Percentiles rank a stretch among this genome's conserved stretches.
Evolutionary conservation across 2,329 filamentous ascomycete species (phyloP).

Genomic region (Phyllosticta capitalensis): DNA sequence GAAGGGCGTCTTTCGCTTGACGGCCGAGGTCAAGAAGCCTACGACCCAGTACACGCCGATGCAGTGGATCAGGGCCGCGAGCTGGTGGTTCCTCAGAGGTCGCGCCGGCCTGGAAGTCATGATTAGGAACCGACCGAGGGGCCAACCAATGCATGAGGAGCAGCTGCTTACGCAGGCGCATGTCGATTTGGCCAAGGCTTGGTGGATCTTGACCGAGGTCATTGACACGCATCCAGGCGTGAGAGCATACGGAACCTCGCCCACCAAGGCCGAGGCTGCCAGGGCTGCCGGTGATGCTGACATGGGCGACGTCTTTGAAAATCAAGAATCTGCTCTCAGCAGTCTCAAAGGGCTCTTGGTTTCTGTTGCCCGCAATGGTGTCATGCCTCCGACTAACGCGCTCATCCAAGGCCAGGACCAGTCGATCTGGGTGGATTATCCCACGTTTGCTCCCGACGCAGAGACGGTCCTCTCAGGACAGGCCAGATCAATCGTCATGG

Average conservation of each 20-base stretch:
- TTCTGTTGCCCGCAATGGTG: constrained; percentile 76
- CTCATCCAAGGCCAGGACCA: constrained; percentile 73
- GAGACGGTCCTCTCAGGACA: constrained; percentile 57
- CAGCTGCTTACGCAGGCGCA: constrained; percentile 61
- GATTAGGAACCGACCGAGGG: constrained; percentile 54
- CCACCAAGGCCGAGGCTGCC: constrained; percentile 27
- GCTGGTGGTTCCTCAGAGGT: constrained; percentile 88
- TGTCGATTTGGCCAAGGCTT: constrained; percentile 73
- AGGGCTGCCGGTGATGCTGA: constrained; percentile 36
- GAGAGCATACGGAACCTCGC: constrained; percentile 18
- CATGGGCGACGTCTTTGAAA: constrained; percentile 38
- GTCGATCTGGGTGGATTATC: constrained; percentile 73
- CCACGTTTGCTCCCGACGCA: constrained; percentile 61
- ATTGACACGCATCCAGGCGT: constrained; percentile 27
- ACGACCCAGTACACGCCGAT: constrained; percentile 52
- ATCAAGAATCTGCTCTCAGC: constrained; percentile 48
- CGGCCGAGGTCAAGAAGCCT: constrained; percentile 64
- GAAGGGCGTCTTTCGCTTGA: constrained; percentile 64
- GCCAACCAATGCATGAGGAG: constrained; percentile 33
- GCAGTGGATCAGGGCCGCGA: constrained; percentile 61
- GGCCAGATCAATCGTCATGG: constrained; percentile 34
- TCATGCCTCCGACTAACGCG: constrained; percentile 55
- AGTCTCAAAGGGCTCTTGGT: constrained; percentile 64
- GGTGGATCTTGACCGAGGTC: constrained; percentile 58
- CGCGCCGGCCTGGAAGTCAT: constrained; percentile 64